phyloP scores from a whole-genome alignment of 2,329 filamentous ascomycete species.

The Beauveria sp. region DNA sequence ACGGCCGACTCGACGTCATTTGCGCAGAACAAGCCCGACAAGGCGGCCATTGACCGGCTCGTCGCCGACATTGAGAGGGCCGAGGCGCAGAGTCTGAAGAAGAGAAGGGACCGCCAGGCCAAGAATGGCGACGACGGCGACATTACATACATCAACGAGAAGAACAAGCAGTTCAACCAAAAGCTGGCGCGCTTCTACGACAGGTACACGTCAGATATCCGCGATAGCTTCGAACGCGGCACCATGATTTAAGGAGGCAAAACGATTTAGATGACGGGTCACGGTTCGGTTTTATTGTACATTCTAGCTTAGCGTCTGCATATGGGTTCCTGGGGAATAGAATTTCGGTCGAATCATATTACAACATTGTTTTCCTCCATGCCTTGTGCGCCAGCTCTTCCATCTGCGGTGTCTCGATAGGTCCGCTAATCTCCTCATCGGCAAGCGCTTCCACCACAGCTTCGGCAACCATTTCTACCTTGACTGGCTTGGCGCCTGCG shows the following conservation, averaged over 20 bases:
- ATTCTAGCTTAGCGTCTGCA: constrained; percentile 22
- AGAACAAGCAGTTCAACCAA: constrained; percentile 99
- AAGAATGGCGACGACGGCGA: constrained; percentile 80
- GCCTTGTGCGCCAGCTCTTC: constrained; percentile 71
- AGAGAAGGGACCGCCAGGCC: constrained; percentile 70
- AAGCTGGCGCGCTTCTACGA: constrained; percentile 95
- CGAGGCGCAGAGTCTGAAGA: constrained; percentile 79
- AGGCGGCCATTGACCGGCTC: constrained; percentile 78
- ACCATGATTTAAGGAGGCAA: constrained; percentile 69
- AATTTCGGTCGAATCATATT: constrained; percentile 19
- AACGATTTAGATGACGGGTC: background rate
- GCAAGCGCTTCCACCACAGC: constrained; percentile 82
- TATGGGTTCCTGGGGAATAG: constrained; percentile 4
- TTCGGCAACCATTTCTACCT: constrained; percentile 80
- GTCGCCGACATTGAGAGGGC: constrained; percentile 82
- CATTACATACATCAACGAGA: constrained; percentile 98
- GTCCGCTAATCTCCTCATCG: constrained; percentile 64
- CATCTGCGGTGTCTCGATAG: constrained; percentile 71
- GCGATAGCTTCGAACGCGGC: constrained; percentile 94
- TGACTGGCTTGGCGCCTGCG: constrained; percentile 76
- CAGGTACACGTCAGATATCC: constrained; percentile 94
- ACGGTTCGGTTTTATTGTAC: constrained; percentile 20
- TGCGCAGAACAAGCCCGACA: constrained; percentile 77
- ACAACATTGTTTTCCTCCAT: constrained; percentile 90
- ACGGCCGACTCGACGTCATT: constrained; percentile 78